Base-by-base conservation (phyloP, 2,329 filamentous ascomycete genomes). In the Penicillium sp. region DNA sequence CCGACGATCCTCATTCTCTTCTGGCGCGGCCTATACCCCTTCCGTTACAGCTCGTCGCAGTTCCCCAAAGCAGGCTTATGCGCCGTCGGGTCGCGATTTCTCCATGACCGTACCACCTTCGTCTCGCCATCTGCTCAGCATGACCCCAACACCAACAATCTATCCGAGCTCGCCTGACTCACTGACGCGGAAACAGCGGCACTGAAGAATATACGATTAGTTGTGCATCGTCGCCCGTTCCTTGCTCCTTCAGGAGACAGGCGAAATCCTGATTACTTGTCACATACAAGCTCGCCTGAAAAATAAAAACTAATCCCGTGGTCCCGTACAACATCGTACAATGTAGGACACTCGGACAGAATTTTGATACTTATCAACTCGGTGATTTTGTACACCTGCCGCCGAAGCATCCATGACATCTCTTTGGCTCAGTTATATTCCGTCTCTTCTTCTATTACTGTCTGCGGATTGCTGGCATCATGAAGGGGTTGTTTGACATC, bases 41-140 rank as follows among this genome's bases (percentile, higher is more conserved):
- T 51, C 53, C 9, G 46, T 29, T 22, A 43, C 48, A 3, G 44
- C 45, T 24, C 51, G 38, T 32, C 48, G 35, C 38, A 45, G 8
- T 33, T 60, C 54, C 6, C 51, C 56, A 6, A 57, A 55, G 37
- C 50, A 57, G 49, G 47, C 37, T 17, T 44, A 51, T 43, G 19
- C 39, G 8, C 37, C 52, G 17, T 54, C 53, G 28, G 51, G 54
- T 38, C 48, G 52, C 24, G 56, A 61, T n/a, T 34, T 57, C 15
- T 58, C 57, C 13, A 56, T 57, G 53, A 56, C 58, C 9, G 34
- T 59, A 33, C 56, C 57, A 15, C 57, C 57, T 3, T 58, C 58
- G 1, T 60, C 59, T 26, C 58, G 53, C 31, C 58, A 60, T 39
- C 26, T 53, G n/a, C 57, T 61, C n/a, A 59, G 49, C 26, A 61